Evolutionary conservation across 441 rosid genomes (phyloP).

Genomic region (Populus hybrid): DNA sequence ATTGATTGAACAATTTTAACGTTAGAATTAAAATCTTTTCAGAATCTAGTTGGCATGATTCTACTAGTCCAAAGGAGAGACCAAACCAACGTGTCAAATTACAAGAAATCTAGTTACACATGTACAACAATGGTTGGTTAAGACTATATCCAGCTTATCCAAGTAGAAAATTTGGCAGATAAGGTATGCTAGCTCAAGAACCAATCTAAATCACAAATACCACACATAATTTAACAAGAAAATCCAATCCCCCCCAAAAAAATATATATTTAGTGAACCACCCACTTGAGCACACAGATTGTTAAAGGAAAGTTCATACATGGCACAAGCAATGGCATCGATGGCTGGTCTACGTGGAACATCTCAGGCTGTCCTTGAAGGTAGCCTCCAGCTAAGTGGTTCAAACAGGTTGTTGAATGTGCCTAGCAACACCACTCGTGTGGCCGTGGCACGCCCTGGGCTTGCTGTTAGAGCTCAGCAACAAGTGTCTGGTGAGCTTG

Average conservation of each 20-base stretch:
- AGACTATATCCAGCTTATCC: constrained; percentile 52
- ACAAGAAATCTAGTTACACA: neutral
- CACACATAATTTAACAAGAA: neutral
- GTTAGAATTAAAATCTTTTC: neutral
- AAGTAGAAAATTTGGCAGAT: constrained; percentile 39
- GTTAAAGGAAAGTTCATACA: constrained; percentile 3
- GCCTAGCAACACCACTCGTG: constrained; percentile 26
- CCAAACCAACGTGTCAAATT: constrained; percentile 44
- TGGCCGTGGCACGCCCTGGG: constrained; percentile 29
- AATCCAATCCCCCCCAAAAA: constrained; percentile 8
- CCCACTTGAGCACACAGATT: neutral
- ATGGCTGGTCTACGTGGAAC: constrained; percentile 70
- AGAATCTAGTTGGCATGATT: constrained; percentile 34
- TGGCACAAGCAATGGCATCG: constrained; percentile 86
- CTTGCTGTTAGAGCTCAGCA: constrained; percentile 56
- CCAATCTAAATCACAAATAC: constrained; percentile 45
- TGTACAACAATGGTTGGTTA: constrained; percentile 31
- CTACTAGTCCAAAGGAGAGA: constrained; percentile 5
- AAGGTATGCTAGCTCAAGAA: constrained; percentile 38
- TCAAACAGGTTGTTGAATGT: constrained; percentile 53
- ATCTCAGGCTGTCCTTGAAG: constrained; percentile 63
- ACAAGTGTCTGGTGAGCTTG: constrained; percentile 41
- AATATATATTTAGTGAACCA: constrained; percentile 24
- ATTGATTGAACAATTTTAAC: neutral
- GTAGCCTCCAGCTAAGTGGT: constrained; percentile 62